Percentiles rank a stretch among this genome's conserved stretches.
Evolutionary conservation across 495 filamentous ascomycete genomes (phyloP).

Genomic region (Lasiosphaeria hispida): DNA sequence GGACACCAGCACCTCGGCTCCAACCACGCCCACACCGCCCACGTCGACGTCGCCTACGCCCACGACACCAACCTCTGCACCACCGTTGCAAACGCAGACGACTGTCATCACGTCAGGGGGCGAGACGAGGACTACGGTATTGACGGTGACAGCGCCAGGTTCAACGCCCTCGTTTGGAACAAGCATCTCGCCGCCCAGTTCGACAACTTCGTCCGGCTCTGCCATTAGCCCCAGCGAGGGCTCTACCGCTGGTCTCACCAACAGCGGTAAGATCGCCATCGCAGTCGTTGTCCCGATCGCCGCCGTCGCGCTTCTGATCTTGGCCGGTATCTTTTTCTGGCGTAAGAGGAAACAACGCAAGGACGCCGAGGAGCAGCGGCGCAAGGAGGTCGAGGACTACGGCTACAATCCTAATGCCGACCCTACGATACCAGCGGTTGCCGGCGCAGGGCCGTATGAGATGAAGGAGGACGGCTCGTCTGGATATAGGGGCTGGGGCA

Average conservation of each 20-base stretch:
- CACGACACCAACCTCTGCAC: conserved; percentile 23
- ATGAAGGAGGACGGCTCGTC: conserved; percentile 63
- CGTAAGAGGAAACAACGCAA: conserved; percentile 79
- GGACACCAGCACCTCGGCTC: conserved; percentile 5
- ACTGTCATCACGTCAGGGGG: conserved; percentile 20
- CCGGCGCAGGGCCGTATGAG: conserved; percentile 58
- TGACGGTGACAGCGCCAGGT: conserved; percentile 24
- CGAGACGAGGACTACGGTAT: conserved; percentile 25
- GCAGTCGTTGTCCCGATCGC: conserved; percentile 93
- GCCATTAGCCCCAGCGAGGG: conserved; percentile 34
- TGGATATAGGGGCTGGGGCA: conserved; percentile 95
- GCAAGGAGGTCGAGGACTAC: conserved; percentile 96
- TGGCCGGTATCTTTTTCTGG: conserved; percentile 79
- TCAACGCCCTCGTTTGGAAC: background rate
- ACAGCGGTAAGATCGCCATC: conserved; percentile 72
- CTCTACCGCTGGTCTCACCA: conserved; percentile 33
- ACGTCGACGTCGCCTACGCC: conserved; percentile 8
- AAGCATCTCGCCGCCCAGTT: conserved; percentile 18
- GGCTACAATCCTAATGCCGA: conserved; percentile 94
- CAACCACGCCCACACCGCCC: conserved; percentile 13
- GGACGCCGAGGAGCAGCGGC: conserved; percentile 78
- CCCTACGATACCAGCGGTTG: conserved; percentile 71
- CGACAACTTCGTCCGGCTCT: conserved; percentile 25
- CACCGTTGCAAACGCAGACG: conserved; percentile 4
- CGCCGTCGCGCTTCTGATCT: conserved; percentile 77